phyloP scores from a whole-genome alignment of 768 basidiomycete species.

The Lepiota brunneoincarnata region DNA sequence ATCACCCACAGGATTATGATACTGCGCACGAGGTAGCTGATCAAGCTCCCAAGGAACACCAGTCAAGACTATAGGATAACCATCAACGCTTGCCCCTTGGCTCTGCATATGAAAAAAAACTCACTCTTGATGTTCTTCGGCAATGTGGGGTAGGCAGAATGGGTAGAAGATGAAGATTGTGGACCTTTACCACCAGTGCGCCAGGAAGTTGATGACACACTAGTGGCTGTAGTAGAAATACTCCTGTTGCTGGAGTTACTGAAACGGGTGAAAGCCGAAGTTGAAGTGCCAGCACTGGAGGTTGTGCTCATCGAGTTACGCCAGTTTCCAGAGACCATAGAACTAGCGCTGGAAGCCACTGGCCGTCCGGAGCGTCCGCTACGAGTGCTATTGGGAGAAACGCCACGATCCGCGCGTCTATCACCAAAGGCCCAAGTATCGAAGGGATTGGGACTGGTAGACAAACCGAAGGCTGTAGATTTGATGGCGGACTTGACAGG shows the following conservation, averaged over 20 bases:
- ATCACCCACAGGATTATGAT: constrained; percentile 59
- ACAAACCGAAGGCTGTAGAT: constrained; percentile 26
- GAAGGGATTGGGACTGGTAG: constrained; percentile 22
- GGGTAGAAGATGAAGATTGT: constrained; percentile 25
- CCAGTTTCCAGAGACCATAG: constrained; percentile 70
- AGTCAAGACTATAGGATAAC: constrained; percentile 53
- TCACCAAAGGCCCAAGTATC: constrained; percentile 35
- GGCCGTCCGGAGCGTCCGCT: constrained; percentile 38
- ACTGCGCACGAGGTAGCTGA: constrained; percentile 64
- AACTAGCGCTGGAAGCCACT: constrained; percentile 57
- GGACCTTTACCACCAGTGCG: constrained; percentile 47
- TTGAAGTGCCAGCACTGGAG: constrained; percentile 65
- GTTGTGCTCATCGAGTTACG: constrained; percentile 73
- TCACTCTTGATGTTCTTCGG: constrained; percentile 83
- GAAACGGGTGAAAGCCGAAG: constrained; percentile 75
- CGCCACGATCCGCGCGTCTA: constrained; percentile 37
- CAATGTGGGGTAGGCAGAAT: constrained; percentile 29
- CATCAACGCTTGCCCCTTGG: background rate
- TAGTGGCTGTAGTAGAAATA: constrained; percentile 78
- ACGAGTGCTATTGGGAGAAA: constrained; percentile 61
- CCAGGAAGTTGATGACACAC: constrained; percentile 74
- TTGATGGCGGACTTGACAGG: constrained; percentile 21
- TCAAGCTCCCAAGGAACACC: constrained; percentile 77
- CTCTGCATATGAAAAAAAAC: constrained; percentile 24
- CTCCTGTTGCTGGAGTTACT: constrained; percentile 74